Percentiles rank a stretch among this genome's conserved stretches.
Conservation (phyloP, 768 basidiomycete species). For the Russula vinacea region DNA sequence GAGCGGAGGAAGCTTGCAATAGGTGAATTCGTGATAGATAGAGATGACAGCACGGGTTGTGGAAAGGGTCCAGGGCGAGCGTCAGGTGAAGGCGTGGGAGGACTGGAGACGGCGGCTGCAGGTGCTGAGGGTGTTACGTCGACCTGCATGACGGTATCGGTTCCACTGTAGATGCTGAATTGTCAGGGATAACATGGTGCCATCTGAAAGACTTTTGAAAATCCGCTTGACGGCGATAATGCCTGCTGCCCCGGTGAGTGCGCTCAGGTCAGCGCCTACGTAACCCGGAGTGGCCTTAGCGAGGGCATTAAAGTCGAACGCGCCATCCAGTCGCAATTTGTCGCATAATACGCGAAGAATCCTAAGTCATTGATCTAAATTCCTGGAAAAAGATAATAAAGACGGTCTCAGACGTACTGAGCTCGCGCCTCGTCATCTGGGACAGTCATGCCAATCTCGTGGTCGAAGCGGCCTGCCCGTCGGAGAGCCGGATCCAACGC, state of each 20-base stretch:
- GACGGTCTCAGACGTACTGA: conserved; percentile 53
- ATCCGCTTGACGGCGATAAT: conserved; percentile 96
- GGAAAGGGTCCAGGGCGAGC: conserved; percentile 34
- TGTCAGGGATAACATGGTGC: conserved; percentile 55
- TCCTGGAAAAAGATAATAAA: conserved; percentile 3
- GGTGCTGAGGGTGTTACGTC: conserved; percentile 32
- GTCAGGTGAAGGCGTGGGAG: conserved; percentile 18
- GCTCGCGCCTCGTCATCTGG: conserved; percentile 88
- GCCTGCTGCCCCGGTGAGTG: conserved; percentile 89
- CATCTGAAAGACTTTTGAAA: conserved; percentile 68
- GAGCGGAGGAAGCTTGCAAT: conserved; percentile 88
- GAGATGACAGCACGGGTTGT: conserved; percentile 39
- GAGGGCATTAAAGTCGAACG: conserved; percentile 80
- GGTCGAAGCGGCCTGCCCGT: conserved; percentile 92
- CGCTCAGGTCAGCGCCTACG: conserved; percentile 91
- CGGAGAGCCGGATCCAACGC: conserved; percentile 91
- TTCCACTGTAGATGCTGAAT: conserved; percentile 32
- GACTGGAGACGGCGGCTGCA: background rate
- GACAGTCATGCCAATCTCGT: conserved; percentile 97
- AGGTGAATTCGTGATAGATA: conserved; percentile 45
- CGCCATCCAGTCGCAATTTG: conserved; percentile 79
- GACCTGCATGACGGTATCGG: conserved; percentile 40
- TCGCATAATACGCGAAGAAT: conserved; percentile 83
- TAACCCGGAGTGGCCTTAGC: conserved; percentile 97
- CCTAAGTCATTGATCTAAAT: conserved; percentile 40